Evolutionary conservation across 305 asterid species (phyloP).

Genomic region (Fraxinus albicans): DNA sequence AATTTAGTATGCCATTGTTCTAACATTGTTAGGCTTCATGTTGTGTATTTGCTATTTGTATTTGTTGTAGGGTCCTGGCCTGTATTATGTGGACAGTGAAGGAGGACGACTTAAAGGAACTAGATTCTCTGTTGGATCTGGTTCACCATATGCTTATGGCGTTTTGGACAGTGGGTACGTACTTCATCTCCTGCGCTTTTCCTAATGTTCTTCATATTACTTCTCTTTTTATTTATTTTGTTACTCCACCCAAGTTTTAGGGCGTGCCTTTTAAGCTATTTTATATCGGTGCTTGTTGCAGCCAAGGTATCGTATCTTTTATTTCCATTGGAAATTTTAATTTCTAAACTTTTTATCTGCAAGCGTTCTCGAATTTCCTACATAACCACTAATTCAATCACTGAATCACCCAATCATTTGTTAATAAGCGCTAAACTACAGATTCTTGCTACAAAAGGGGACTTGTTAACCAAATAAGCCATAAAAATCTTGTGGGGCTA

Average conservation of each 20-base stretch:
- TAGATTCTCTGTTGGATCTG: constrained; percentile 93
- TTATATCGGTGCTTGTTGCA: not conserved
- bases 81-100: constrained; percentile 50
- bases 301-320: not conserved
- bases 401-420: not conserved
- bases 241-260: not conserved
- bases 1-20: not conserved
- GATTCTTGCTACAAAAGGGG: not conserved
- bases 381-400: not conserved
- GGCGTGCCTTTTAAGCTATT: not conserved
- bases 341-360: not conserved
- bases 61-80: constrained; percentile 63
- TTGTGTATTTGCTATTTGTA: constrained; percentile 6
- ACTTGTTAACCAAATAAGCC: not conserved
- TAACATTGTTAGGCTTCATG: not conserved
- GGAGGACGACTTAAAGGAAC: constrained; percentile 97
- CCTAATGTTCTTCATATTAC: not conserved
- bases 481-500: not conserved
- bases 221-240: not conserved
- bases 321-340: not conserved
- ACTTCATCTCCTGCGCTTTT: not conserved
- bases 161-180: constrained; percentile 88
- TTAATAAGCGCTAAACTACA: not conserved
- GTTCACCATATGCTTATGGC: constrained; percentile 97
- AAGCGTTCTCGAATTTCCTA: not conserved